phyloP scores from a whole-genome alignment of 257 asterid species.

The Handroanthus guayacan region DNA sequence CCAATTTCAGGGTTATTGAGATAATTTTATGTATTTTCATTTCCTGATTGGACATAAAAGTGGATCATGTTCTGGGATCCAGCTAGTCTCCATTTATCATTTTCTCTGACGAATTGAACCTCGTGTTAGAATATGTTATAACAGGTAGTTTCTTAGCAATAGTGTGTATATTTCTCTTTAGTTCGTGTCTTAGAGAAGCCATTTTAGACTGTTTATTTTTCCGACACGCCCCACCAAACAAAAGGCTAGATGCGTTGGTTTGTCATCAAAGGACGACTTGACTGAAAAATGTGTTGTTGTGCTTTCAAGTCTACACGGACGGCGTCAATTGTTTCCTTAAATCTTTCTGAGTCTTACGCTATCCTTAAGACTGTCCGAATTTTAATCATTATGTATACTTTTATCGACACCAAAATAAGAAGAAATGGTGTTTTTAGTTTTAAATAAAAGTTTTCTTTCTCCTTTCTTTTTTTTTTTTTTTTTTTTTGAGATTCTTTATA shows the following conservation, averaged over 20 bases:
- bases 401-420: not conserved
- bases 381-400: not conserved
- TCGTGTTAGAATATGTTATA: too few species aligned
- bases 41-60: too few species aligned
- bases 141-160: not conserved
- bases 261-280: constrained; percentile 10
- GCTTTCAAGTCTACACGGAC: constrained; percentile 8
- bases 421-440: too few species aligned
- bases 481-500: too few species aligned
- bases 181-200: not conserved
- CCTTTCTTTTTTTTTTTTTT: too few species aligned
- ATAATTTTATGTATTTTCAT: too few species aligned
- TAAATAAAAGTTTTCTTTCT: too few species aligned
- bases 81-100: not conserved
- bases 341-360: constrained; percentile 8
- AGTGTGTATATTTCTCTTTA: not conserved
- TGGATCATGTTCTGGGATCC: not conserved
- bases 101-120: not conserved
- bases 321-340: not conserved
- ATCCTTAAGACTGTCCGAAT: constrained; percentile 8
- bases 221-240: not conserved
- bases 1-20: too few species aligned
- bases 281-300: not conserved
- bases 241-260: not conserved
- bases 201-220: constrained; percentile 2